Evolutionary conservation across 108 stramenopile species (phyloP).

Genomic region (Cyclotella atomus): DNA sequence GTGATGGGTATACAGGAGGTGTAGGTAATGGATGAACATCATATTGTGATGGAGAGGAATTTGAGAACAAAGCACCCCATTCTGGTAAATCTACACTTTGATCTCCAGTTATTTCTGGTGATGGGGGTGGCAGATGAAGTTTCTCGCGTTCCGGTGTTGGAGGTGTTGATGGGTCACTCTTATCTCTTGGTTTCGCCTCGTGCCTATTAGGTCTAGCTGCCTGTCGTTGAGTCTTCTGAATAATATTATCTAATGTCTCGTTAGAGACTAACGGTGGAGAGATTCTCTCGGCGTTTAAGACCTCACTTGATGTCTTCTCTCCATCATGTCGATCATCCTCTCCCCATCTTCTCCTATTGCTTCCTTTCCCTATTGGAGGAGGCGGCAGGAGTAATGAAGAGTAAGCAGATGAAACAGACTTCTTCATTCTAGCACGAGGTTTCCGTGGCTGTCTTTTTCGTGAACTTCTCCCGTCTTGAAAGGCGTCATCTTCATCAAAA

Average conservation of each 20-base stretch:
- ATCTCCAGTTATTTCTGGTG: not conserved
- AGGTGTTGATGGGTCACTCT: not conserved
- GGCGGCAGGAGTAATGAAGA: conserved; percentile 33
- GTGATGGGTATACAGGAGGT: conserved; percentile 17
- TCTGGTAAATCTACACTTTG: conserved; percentile 19
- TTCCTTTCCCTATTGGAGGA: conserved; percentile 21
- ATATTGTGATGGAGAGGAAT: conserved; percentile 6
- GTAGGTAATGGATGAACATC: not conserved
- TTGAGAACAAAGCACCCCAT: conserved; percentile 25
- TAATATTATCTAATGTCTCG: not conserved
- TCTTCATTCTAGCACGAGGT: conserved; percentile 31
- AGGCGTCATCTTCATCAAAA: not conserved
- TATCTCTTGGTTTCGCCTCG: not conserved
- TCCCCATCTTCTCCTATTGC: conserved; percentile 4
- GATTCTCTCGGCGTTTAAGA: too few species aligned
- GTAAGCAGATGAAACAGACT: conserved; percentile 21
- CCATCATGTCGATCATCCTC: not conserved
- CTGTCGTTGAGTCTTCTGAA: not conserved
- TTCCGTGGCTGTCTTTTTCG: not conserved
- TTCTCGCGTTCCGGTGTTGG: not conserved
- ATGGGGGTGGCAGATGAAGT: conserved; percentile 12
- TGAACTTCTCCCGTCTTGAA: not conserved
- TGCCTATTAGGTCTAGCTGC: not conserved
- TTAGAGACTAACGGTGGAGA: not conserved
- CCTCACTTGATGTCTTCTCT: too few species aligned